phyloP scores from a whole-genome alignment of 164 flowering plant species.

The Tinospora cordifolia region DNA sequence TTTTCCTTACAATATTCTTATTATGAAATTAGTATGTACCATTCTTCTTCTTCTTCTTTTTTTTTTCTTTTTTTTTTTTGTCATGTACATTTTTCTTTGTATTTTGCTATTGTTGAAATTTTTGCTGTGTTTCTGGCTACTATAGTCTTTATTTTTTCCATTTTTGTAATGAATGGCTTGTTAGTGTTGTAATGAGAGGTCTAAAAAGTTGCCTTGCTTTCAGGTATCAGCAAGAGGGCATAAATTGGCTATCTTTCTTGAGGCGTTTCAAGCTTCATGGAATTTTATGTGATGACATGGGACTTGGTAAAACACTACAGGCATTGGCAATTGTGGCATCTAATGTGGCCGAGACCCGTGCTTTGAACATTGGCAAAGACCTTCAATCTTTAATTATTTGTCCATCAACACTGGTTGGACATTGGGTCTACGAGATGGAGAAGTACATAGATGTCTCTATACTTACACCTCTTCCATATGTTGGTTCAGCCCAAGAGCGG shows the following conservation, averaged over 20 bases:
- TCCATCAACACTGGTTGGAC: conserved; percentile 96
- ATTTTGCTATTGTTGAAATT: not conserved
- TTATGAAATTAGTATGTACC: not conserved
- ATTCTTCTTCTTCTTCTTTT: not conserved
- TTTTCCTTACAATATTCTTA: no score
- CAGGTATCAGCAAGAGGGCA: conserved; percentile 98
- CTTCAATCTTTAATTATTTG: conserved; percentile 74
- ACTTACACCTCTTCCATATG: conserved; percentile 72
- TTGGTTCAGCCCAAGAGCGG: conserved; percentile 89
- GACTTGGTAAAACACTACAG: conserved; percentile 98
- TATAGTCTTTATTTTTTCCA: no score
- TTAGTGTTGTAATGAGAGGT: not conserved
- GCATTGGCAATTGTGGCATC: conserved; percentile 99
- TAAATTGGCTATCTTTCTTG: conserved; percentile 92
- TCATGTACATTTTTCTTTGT: not conserved
- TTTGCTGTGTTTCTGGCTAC: no score
- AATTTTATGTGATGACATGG: conserved; percentile 99
- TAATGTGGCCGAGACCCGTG: conserved; percentile 65
- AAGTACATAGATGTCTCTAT: conserved; percentile 75
- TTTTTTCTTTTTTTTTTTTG: not conserved
- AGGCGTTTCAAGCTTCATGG: conserved; percentile 98
- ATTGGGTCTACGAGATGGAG: conserved; percentile 98
- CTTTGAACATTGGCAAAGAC: conserved; percentile 29
- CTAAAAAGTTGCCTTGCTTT: conserved; percentile 7
- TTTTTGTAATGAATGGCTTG: no score